These are phyloP conservation scores for Stygiomarasmius scandens DNA, from an alignment of 1,284 basidiomycete species.

Conservation along the genomic window DNA sequence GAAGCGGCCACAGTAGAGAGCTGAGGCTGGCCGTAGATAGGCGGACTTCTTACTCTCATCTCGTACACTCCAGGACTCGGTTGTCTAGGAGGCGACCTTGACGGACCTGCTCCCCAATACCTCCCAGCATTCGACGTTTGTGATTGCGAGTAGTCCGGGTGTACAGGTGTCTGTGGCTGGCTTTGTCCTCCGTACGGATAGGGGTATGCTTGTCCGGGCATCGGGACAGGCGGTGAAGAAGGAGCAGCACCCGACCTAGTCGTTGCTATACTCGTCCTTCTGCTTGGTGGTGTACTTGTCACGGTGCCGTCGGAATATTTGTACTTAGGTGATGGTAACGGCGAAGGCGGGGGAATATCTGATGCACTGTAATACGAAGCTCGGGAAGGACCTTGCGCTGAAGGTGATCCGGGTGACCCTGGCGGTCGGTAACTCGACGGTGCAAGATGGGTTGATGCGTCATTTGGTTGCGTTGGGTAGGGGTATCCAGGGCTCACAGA, in stretches of 20 bases:
- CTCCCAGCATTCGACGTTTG: slow-evolving; percentile 21
- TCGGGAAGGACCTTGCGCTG: slow-evolving; percentile 4
- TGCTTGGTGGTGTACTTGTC: slow-evolving; percentile 43
- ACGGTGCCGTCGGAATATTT: slow-evolving; percentile 46
- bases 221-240: slow-evolving; percentile 26
- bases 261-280: slow-evolving; percentile 38
- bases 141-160: background rate
- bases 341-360: slow-evolving; percentile 64
- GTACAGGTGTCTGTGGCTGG: background rate
- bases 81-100: background rate
- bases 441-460: background rate
- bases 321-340: slow-evolving; percentile 56
- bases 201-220: slow-evolving; percentile 15
- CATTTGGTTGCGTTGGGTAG: slow-evolving; percentile 33
- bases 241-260: slow-evolving; percentile 25
- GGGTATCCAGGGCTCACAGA: slow-evolving; percentile 16
- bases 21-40: slow-evolving; percentile 21
- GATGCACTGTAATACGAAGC: slow-evolving; percentile 73
- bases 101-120: background rate
- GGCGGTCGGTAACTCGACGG: background rate
- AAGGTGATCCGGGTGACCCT: slow-evolving; percentile 1
- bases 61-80: slow-evolving; percentile 45
- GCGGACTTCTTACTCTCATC: slow-evolving; percentile 51
- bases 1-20: background rate
- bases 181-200: background rate